Conservation (phyloP, 2,329 filamentous ascomycete species). For the Tolypocladium amazonense region DNA sequence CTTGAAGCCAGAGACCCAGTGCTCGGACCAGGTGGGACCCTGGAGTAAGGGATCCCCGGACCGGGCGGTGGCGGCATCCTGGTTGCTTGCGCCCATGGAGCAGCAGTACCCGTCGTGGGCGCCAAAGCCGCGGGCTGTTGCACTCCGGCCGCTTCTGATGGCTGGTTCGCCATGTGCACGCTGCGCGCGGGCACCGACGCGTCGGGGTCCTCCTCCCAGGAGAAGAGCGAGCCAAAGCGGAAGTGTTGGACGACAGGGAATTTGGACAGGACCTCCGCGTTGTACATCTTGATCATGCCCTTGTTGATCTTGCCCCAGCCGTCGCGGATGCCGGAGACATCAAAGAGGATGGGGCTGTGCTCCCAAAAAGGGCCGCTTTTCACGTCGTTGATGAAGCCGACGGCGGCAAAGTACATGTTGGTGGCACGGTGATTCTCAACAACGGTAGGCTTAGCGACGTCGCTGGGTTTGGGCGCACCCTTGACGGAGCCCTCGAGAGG, state of each 20-base stretch:
- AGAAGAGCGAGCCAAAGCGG: conserved; percentile 69
- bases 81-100: conserved; percentile 33
- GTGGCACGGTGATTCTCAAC: conserved; percentile 54
- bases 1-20: conserved; percentile 13
- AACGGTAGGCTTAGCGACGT: conserved; percentile 52
- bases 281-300: conserved; percentile 99
- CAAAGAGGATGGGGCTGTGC: conserved; percentile 87
- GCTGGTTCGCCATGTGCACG: conserved; percentile 48
- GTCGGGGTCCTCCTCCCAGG: conserved; percentile 59
- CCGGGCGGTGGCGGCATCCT: conserved; percentile 24
- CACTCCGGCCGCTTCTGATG: conserved; percentile 12
- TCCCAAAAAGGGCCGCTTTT: conserved; percentile 97
- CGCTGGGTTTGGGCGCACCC: conserved; percentile 59
- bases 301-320: conserved; percentile 99
- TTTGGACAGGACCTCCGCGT: conserved; percentile 90
- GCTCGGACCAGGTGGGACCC: conserved; percentile 19
- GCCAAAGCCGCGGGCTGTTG: conserved; percentile 11
- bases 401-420: conserved; percentile 90
- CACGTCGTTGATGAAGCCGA: conserved; percentile 95
- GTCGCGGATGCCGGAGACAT: conserved; percentile 81
- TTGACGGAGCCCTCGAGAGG: conserved; percentile 70
- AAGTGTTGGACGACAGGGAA: conserved; percentile 99
- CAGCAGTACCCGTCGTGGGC: conserved; percentile 24
- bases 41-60: conserved; percentile 28
- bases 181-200: conserved; percentile 38